Evolutionary conservation across 345 rosid species (phyloP).

Genomic region (Lepidium aucheri): DNA sequence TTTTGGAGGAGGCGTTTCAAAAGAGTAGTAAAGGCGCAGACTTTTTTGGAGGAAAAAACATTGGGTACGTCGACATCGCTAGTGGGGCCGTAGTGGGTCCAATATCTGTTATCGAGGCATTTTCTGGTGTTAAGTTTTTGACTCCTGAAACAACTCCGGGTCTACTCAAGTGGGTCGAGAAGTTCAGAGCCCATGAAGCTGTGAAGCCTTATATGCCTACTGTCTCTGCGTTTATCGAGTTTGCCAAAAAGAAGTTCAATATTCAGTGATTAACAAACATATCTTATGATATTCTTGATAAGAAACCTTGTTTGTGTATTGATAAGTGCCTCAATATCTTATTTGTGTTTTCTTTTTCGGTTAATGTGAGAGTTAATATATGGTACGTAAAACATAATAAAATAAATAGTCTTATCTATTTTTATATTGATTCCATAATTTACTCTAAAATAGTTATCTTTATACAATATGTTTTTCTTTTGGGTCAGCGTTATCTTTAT

Average conservation of each 20-base stretch:
- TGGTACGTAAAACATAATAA: too few relatives aligned
- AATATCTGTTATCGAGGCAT: conserved; percentile 38
- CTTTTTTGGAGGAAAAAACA: conserved; percentile 60
- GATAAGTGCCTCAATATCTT: too few relatives aligned
- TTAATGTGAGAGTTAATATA: too few relatives aligned
- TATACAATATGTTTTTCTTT: too few relatives aligned
- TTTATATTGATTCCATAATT: too few relatives aligned
- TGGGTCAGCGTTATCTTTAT: too few relatives aligned
- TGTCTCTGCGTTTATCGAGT: conserved; percentile 39
- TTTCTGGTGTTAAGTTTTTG: conserved; percentile 33
- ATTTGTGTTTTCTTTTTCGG: too few relatives aligned
- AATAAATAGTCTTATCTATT: too few relatives aligned
- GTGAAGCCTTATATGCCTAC: conserved; percentile 64
- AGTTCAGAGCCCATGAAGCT: conserved; percentile 45
- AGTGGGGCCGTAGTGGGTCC: conserved; percentile 50
- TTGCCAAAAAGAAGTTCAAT: conserved; percentile 22
- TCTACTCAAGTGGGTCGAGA: conserved; percentile 43
- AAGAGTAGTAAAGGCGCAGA: conserved; percentile 56
- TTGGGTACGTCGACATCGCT: conserved; percentile 61
- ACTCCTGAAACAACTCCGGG: conserved; percentile 39
- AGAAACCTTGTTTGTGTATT: too few relatives aligned
- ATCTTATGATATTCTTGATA: too few relatives aligned
- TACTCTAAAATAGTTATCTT: not conserved
- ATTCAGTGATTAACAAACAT: not conserved
- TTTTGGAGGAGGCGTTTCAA: conserved; percentile 48